These are phyloP conservation scores for Pachysandra terminalis DNA, from an alignment of 164 flowering plant species.

Conservation along the genomic window DNA sequence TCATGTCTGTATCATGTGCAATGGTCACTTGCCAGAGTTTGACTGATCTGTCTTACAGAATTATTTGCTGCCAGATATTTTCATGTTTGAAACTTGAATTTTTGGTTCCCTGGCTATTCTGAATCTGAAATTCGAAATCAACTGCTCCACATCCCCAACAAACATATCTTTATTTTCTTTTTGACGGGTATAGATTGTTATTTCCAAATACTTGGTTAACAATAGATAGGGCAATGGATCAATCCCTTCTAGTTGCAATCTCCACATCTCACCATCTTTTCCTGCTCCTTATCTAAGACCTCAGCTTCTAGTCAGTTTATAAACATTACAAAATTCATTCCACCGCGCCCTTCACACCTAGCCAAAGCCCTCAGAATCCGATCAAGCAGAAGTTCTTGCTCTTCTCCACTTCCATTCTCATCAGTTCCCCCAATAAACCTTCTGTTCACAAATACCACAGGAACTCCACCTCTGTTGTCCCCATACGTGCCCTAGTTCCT, in stretches of 20 bases:
- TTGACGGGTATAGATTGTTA: no score
- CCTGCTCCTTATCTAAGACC: constrained; percentile 48
- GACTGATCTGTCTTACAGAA: no score
- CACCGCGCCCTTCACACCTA: constrained; percentile 68
- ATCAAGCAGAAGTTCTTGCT: constrained; percentile 42
- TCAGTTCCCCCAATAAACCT: constrained; percentile 82
- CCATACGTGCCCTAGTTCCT: constrained; percentile 68
- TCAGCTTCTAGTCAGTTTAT: constrained; percentile 82
- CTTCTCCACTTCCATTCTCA: constrained; percentile 78
- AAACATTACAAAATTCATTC: constrained; percentile 81
- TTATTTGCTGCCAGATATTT: no score
- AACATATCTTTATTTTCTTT: no score
- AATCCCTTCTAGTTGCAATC: constrained; percentile 90
- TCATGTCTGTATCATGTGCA: no score
- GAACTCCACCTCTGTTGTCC: constrained; percentile 57
- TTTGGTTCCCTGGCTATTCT: no score
- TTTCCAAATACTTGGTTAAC: no score
- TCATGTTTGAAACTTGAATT: no score
- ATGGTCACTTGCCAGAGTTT: no score
- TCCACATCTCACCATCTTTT: constrained; percentile 62
- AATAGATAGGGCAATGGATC: constrained; percentile 82
- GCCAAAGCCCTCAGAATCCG: constrained; percentile 45
- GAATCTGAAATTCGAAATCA: no score
- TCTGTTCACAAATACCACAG: constrained; percentile 79
- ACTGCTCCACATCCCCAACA: no score